A percentile compares a stretch with the other conserved stretches of the same genome.
These are phyloP conservation scores for Antitrichia curtipendula DNA, from an alignment of 225 moss, liverwort and hornwort genomes.

Conservation along the genomic window DNA sequence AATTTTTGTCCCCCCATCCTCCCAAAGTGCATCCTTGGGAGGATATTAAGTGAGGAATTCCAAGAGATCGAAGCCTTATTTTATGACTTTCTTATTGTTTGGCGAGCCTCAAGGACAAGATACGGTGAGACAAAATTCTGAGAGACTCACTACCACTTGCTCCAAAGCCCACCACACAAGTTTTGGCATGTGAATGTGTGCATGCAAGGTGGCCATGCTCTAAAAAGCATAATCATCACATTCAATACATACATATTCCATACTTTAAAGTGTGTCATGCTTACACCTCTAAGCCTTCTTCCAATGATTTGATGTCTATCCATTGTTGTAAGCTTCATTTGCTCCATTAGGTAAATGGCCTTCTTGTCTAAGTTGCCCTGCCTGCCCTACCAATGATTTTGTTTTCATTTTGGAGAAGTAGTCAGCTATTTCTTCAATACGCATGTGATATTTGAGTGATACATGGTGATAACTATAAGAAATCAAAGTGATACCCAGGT, in stretches of 20 bases:
- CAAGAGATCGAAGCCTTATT: not conserved
- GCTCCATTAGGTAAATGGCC: too few species aligned
- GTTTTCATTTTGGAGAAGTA: too few species aligned
- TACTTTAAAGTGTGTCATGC: conserved; percentile 85
- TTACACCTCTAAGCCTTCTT: conserved; percentile 60
- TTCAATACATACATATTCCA: not conserved
- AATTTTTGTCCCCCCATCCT: not conserved
- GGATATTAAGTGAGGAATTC: not conserved
- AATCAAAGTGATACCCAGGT: not conserved
- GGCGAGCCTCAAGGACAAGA: accelerated
- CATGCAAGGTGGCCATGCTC: accelerated
- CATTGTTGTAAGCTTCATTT: too few species aligned
- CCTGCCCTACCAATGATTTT: too few species aligned
- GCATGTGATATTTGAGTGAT: not conserved
- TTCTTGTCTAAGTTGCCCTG: too few species aligned
- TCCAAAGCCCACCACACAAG: not conserved
- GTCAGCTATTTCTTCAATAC: too few species aligned
- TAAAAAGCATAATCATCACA: not conserved
- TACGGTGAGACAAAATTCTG: accelerated
- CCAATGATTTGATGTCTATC: too few species aligned
- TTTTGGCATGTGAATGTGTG: not conserved
- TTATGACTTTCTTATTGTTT: not conserved
- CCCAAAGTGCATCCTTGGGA: not conserved
- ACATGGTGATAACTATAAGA: not conserved
- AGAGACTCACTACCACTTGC: not conserved